Base-by-base conservation (phyloP, 2,329 filamentous ascomycete genomes). In the Arthroderma sp. region DNA sequence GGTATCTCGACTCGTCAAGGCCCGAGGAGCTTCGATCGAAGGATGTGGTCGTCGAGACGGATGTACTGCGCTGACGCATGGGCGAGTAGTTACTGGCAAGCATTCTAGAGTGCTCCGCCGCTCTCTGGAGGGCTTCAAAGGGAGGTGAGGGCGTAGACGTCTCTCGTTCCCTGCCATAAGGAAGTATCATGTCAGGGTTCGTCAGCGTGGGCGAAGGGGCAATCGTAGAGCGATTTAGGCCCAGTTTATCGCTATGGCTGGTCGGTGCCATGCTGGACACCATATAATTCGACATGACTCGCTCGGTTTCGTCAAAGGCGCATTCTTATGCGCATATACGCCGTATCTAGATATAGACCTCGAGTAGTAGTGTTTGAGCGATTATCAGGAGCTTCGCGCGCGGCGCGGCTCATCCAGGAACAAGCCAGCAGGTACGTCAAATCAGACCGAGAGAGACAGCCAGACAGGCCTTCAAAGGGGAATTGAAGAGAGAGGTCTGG, bases 171-270 rank as follows among this genome's bases (percentile, higher is more conserved):
- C 17, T 25, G 66, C 85, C 83, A 68, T 86, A 84, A 60, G 91
- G 91, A 55, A 96, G 76, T 66, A 96, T 95, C 88, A 95, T 91
- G 70, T 95, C 91, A 55, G 90, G 89, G 71, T 95, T 94, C 57
- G 89, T 94, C 66, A 96, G 76, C 1, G 91, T 95, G 51, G 91
- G 91, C 59, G 88, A 94, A 11, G 82, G 83, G 25, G 54, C 52
- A 11, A 47, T 43, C 9, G 21, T 21, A 3, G 54, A 13, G 6
- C 51, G 51, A 17, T 23, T 54, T 2, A 39, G 19, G 33, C n/a
- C 17, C 19, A 28, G 9, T 25, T 31, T 54, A 11, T 54, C 51
- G 17, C 23, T 39, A 28, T 39, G 17, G 33, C 17, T 15, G n/a
- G 31, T 19, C 21, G 51, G 37, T 8, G 51, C 47, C 47, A 51